Percentiles rank a stretch among this genome's conserved stretches.
Conservation (phyloP, 1,139 yeast genomes). For the Insectozyma bohioensis region DNA sequence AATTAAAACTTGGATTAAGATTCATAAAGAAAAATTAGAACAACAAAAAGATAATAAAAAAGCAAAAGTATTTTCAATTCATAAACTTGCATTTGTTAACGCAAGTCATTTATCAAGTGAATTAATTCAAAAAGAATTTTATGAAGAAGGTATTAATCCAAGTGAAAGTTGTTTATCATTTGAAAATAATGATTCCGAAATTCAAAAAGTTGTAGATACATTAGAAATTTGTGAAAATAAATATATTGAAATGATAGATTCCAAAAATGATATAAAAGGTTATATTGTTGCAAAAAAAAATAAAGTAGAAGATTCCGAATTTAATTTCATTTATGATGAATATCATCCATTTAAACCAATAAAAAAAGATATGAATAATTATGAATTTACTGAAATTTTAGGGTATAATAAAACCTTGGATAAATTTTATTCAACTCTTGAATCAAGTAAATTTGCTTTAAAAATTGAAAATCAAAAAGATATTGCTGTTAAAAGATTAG, state of each 20-base stretch:
- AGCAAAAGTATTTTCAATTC: constrained; percentile 59
- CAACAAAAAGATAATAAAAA: constrained; percentile 24
- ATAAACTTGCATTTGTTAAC: constrained; percentile 66
- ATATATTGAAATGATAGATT: constrained; percentile 24
- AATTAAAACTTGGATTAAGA: constrained; percentile 51
- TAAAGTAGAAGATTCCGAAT: constrained; percentile 35
- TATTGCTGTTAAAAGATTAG: constrained; percentile 70
- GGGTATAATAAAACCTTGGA: constrained; percentile 86
- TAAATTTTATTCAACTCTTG: constrained; percentile 78
- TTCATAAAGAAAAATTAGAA: constrained; percentile 32
- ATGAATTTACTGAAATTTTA: constrained; percentile 35
- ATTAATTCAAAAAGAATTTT: constrained; percentile 60
- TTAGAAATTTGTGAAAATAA: constrained; percentile 51
- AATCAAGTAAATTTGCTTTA: constrained; percentile 63
- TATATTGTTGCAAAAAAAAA: constrained; percentile 67
- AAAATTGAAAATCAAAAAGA: constrained; percentile 55
- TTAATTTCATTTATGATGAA: constrained; percentile 62
- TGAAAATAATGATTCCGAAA: constrained; percentile 19
- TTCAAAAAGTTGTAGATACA: constrained; percentile 36
- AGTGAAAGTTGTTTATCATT: constrained; percentile 39
- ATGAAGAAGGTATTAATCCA: constrained; percentile 47
- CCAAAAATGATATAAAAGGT: constrained; percentile 44
- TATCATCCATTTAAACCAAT: constrained; percentile 82
- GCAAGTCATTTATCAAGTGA: constrained; percentile 80
- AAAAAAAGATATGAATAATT: constrained; percentile 32